Evolutionary conservation across 2,329 filamentous ascomycete species (phyloP).

Genomic region (Claviceps pazoutovae): DNA sequence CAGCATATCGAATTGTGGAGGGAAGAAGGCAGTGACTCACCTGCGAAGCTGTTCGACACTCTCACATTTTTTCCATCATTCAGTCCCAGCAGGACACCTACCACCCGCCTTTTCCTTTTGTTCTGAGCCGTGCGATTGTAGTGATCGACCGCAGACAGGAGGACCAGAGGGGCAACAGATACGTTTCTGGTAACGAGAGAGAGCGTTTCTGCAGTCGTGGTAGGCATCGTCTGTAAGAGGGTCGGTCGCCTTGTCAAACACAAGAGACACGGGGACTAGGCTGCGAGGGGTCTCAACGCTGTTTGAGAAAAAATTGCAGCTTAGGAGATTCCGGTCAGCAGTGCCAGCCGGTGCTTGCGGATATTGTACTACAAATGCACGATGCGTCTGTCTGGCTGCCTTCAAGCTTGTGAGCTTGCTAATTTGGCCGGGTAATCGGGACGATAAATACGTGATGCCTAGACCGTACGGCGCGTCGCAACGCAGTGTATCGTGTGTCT

Average conservation of each 20-base stretch:
- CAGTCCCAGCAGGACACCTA: constrained; percentile 86
- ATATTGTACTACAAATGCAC: background rate
- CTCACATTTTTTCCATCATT: constrained; percentile 93
- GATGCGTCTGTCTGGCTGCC: constrained; percentile 1
- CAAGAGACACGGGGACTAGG: background rate
- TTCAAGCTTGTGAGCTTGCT: background rate
- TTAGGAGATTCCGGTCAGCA: background rate
- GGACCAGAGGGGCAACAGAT: constrained; percentile 91
- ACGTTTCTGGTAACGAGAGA: constrained; percentile 90
- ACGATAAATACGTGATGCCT: background rate
- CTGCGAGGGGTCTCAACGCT: background rate
- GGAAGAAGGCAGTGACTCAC: constrained; percentile 30
- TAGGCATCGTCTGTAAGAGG: constrained; percentile 54
- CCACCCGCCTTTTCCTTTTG: constrained; percentile 73
- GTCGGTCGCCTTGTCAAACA: background rate
- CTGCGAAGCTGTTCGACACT: constrained; percentile 97
- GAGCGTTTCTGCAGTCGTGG: constrained; percentile 91
- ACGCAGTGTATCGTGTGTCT: background rate
- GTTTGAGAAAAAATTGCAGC: background rate
- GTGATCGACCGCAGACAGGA: constrained; percentile 95
- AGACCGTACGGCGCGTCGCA: background rate
- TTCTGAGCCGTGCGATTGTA: constrained; percentile 87
- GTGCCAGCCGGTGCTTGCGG: background rate
- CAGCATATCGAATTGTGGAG: background rate
- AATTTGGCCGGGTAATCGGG: background rate